These are phyloP conservation scores for Paramecium bursaria DNA, from an alignment of 73 alveolate species.

Conservation along the genomic window DNA sequence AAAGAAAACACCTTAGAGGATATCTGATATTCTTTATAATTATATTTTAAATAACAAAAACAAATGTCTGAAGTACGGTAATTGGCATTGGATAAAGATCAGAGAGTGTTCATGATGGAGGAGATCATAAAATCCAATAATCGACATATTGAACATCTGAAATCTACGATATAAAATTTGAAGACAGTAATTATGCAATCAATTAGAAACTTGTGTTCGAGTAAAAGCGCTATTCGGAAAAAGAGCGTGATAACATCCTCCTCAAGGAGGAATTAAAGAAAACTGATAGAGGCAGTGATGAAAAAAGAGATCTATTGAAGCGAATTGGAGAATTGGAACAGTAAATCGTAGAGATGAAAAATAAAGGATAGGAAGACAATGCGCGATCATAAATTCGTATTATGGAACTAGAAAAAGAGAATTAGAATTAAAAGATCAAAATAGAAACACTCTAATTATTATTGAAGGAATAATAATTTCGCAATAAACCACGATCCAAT, in stretches of 20 bases:
- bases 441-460: too few relatives aligned
- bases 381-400: too few relatives aligned
- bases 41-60: too few relatives aligned
- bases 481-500: not conserved
- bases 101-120: not conserved
- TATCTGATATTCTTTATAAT: too few relatives aligned
- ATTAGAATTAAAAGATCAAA: too few relatives aligned
- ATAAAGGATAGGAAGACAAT: not conserved
- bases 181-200: not conserved
- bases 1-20: too few relatives aligned
- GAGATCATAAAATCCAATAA: not conserved
- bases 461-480: not conserved
- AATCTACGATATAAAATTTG: not conserved
- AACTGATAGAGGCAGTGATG: too few relatives aligned
- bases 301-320: too few relatives aligned
- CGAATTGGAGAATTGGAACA: too few relatives aligned
- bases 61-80: too few relatives aligned
- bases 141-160: constrained; percentile 22
- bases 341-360: not conserved
- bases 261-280: not conserved
- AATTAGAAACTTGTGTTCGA: constrained; percentile 21
- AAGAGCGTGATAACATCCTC: not conserved
- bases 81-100: constrained; percentile 12
- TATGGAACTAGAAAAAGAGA: too few relatives aligned
- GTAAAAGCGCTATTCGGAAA: constrained; percentile 2